Percentiles rank a stretch among this genome's conserved stretches.
Conservation (phyloP, 208 protist species). For the Tritrichomonas foetus region DNA sequence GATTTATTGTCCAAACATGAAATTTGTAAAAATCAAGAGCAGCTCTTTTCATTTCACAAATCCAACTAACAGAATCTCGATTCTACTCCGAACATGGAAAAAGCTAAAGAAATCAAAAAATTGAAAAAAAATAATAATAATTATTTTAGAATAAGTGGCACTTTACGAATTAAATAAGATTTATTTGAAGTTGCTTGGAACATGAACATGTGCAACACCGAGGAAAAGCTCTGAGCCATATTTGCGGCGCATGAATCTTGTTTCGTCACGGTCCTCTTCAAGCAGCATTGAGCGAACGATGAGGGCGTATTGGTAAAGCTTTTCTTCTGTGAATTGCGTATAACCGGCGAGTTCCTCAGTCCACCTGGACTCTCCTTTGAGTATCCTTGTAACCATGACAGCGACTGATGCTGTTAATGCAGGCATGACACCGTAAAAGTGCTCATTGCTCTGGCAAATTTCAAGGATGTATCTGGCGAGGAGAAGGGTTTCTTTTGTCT, state of each 20-base stretch:
- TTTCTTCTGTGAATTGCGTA: not conserved
- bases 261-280: conserved; percentile 9
- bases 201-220: not conserved
- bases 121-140: too few relatives aligned
- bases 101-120: too few relatives aligned
- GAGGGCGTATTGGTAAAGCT: not conserved
- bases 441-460: not conserved
- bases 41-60: too few relatives aligned
- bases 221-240: conserved; percentile 30
- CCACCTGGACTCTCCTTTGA: not conserved
- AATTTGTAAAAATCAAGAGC: too few relatives aligned
- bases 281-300: not conserved
- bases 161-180: too few relatives aligned
- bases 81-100: too few relatives aligned
- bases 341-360: not conserved
- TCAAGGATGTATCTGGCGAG: conserved; percentile 5
- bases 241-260: not conserved
- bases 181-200: too few relatives aligned
- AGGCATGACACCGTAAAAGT: not conserved
- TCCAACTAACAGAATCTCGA: too few relatives aligned
- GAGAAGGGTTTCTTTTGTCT: not conserved
- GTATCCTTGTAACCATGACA: not conserved
- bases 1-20: too few relatives aligned
- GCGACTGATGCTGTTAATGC: not conserved
- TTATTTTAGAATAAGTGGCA: too few relatives aligned